These are phyloP conservation scores for Aspergillus novofumigatus DNA, from an alignment of 2,329 filamentous ascomycete species.

Conservation along the genomic window DNA sequence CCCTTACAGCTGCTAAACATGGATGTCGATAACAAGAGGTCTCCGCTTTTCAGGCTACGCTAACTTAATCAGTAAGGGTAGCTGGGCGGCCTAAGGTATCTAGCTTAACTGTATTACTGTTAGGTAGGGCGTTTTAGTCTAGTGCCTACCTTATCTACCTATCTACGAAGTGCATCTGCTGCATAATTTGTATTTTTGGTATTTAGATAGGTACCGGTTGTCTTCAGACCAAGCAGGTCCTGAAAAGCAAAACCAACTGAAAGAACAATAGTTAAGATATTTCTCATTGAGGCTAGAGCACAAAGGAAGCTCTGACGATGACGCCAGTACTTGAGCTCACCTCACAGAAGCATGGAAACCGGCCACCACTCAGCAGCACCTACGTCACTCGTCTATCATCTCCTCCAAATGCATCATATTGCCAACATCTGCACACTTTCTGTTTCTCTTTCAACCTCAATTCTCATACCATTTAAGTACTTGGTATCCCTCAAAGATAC, in stretches of 20 bases:
- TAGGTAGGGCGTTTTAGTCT: neutral
- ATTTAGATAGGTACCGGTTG: neutral
- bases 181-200: neutral
- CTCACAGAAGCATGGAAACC: neutral
- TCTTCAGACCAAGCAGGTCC: neutral
- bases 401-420: slow-evolving; percentile 3
- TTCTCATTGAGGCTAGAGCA: neutral
- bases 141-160: neutral
- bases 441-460: neutral
- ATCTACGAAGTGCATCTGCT: neutral
- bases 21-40: neutral
- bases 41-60: neutral
- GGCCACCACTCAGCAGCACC: slow-evolving; percentile 13
- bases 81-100: neutral
- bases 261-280: too few species aligned
- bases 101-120: neutral
- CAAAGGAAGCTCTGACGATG: slow-evolving; percentile 17
- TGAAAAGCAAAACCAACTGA: neutral
- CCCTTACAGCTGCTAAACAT: neutral
- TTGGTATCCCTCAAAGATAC: neutral
- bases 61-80: neutral
- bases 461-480: neutral
- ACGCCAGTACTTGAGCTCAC: slow-evolving; percentile 19
- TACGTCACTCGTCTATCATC: slow-evolving; percentile 35
- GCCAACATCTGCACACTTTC: slow-evolving; percentile 3